A percentile compares a stretch with the other conserved stretches of the same genome.
phyloP scores from a whole-genome alignment of 2,329 filamentous ascomycete species.

The Nigrospora sphaerica region DNA sequence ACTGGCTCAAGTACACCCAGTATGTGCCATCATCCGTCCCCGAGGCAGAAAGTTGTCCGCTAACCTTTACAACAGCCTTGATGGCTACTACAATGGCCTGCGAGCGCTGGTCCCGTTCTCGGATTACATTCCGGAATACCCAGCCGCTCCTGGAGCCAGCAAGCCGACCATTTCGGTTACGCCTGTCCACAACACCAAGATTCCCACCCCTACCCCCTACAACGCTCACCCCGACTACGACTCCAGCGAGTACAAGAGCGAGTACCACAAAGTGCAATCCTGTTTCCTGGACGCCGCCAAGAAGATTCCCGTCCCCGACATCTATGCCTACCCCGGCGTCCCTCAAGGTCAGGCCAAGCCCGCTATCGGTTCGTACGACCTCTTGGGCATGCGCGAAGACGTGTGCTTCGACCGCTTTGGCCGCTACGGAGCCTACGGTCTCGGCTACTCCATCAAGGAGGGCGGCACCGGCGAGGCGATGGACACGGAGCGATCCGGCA shows the following conservation, averaged over 20 bases:
- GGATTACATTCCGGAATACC: conserved; percentile 69
- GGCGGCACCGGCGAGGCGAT: conserved; percentile 68
- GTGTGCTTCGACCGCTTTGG: conserved; percentile 86
- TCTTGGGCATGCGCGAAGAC: conserved; percentile 68
- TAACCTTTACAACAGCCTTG: conserved; percentile 49
- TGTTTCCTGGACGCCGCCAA: conserved; percentile 59
- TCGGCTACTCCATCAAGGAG: conserved; percentile 68
- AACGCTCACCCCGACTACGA: conserved; percentile 63
- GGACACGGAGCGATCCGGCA: conserved; percentile 65
- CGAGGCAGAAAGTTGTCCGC: not conserved
- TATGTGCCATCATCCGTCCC: conserved; percentile 19
- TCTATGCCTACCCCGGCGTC: conserved; percentile 64
- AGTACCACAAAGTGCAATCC: conserved; percentile 44
- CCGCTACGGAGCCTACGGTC: conserved; percentile 75
- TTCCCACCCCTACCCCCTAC: conserved; percentile 47
- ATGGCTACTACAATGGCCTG: conserved; percentile 74
- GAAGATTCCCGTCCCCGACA: conserved; percentile 49
- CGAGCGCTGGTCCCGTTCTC: conserved; percentile 57
- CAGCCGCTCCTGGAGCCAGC: conserved; percentile 24
- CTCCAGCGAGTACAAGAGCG: conserved; percentile 45
- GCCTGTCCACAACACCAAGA: conserved; percentile 21
- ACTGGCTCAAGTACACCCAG: conserved; percentile 34
- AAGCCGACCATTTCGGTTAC: conserved; percentile 10
- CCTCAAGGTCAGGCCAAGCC: conserved; percentile 72
- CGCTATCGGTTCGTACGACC: conserved; percentile 66